Percentiles rank a stretch among this genome's conserved stretches.
These are phyloP conservation scores for Magnaporthales sp. DNA, from an alignment of 2,329 filamentous ascomycete species.

Conservation along the genomic window DNA sequence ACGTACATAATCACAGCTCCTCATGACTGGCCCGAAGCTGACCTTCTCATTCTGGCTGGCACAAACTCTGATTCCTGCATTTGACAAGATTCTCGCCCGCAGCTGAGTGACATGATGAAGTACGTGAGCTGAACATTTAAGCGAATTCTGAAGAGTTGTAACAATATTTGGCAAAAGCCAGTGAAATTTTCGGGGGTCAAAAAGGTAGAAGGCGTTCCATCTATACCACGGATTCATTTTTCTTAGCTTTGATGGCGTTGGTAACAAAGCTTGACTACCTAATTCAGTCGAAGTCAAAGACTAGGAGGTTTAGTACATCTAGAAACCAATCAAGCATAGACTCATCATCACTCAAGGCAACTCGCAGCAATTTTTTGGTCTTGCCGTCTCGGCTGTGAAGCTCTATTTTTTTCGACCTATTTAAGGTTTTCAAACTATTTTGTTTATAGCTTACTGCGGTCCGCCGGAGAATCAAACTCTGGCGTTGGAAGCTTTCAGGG, in stretches of 20 bases:
- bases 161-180: neutral
- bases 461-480: neutral
- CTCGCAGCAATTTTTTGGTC: too few relatives aligned
- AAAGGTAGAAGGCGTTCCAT: constrained; percentile 1
- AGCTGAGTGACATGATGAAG: neutral
- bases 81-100: constrained; percentile 45
- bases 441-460: too few relatives aligned
- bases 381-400: too few relatives aligned
- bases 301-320: too few relatives aligned
- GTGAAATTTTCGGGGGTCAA: neutral
- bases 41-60: constrained; percentile 99
- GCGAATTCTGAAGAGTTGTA: neutral
- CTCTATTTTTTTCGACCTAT: neutral
- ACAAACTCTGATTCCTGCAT: constrained; percentile 93
- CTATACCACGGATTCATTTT: constrained; percentile 1
- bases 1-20: constrained; percentile 41
- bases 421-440: neutral
- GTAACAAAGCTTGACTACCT: neutral
- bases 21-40: constrained; percentile 98
- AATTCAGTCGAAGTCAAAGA: too few relatives aligned
- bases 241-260: neutral
- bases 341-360: too few relatives aligned
- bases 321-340: too few relatives aligned
- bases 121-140: neutral
- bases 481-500: neutral